A percentile compares a stretch with the other conserved stretches of the same genome.
phyloP scores from a whole-genome alignment of 345 rosid species.

The Nephelium lappaceum region DNA sequence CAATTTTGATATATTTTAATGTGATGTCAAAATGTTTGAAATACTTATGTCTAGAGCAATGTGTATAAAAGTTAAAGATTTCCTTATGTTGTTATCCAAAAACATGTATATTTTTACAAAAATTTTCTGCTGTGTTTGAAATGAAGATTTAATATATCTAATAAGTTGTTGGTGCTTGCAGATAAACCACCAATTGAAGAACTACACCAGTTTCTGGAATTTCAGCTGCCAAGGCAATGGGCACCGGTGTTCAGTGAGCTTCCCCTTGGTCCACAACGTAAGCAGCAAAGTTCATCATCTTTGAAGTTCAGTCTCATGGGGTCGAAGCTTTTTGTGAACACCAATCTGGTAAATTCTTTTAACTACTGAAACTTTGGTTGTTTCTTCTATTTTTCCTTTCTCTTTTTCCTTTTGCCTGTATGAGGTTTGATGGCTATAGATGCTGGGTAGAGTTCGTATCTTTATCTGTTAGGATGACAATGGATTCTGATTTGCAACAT shows the following conservation, averaged over 20 bases:
- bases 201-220: conserved; percentile 93
- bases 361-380: background rate
- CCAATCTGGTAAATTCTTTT: conserved; percentile 58
- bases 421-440: background rate
- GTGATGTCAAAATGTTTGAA: background rate
- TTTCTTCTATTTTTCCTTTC: background rate
- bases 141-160: background rate
- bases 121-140: background rate
- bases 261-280: conserved; percentile 93
- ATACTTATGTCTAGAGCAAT: background rate
- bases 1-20: too few species aligned
- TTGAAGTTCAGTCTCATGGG: conserved; percentile 90
- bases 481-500: background rate
- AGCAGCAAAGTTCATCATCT: conserved; percentile 67
- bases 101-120: background rate
- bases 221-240: conserved; percentile 97
- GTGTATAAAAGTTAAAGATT: background rate
- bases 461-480: background rate
- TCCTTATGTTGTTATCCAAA: background rate
- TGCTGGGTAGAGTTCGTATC: background rate
- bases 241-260: conserved; percentile 97
- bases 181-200: conserved; percentile 95
- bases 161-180: conserved; percentile 30
- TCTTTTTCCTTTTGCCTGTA: background rate
- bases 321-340: conserved; percentile 87